phyloP scores from a whole-genome alignment of 306 rosid genomes.

The Castanea crenata region DNA sequence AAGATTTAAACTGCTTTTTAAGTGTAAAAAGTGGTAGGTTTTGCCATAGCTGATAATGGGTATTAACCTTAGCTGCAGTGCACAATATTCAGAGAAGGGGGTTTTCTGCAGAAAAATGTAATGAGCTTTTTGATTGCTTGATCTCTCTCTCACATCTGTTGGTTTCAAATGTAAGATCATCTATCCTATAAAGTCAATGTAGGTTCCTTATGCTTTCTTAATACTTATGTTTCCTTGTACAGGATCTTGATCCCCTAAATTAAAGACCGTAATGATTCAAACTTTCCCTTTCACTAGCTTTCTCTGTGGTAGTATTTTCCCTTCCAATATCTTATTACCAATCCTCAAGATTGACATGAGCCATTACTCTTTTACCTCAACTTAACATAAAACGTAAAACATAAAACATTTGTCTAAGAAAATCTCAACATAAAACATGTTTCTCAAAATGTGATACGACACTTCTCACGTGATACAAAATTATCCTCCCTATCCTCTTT shows the following conservation, averaged over 20 bases:
- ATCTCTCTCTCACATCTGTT: conserved; percentile 16
- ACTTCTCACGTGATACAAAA: too few species aligned
- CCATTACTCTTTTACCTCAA: too few species aligned
- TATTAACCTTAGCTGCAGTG: conserved; percentile 10
- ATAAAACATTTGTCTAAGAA: too few species aligned
- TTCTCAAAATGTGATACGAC: too few species aligned
- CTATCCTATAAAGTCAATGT: background rate
- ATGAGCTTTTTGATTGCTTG: conserved; percentile 4
- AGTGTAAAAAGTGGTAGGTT: conserved; percentile 67
- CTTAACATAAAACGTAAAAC: too few species aligned
- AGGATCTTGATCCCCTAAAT: background rate
- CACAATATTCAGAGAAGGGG: conserved; percentile 28
- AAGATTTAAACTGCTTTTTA: conserved; percentile 22
- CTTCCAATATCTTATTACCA: too few species aligned
- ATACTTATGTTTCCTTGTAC: background rate
- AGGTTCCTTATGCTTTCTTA: background rate
- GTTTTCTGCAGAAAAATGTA: conserved; percentile 33
- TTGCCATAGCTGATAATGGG: conserved; percentile 27
- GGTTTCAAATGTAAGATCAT: conserved; percentile 20
- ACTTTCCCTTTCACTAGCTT: too few species aligned
- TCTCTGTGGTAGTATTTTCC: too few species aligned
- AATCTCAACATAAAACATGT: too few species aligned
- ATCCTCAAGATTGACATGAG: too few species aligned
- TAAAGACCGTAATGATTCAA: background rate
- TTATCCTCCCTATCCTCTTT: too few species aligned